These are phyloP conservation scores for Debaryomyces maramus DNA, from an alignment of 805 yeast genomes.

Conservation along the genomic window DNA sequence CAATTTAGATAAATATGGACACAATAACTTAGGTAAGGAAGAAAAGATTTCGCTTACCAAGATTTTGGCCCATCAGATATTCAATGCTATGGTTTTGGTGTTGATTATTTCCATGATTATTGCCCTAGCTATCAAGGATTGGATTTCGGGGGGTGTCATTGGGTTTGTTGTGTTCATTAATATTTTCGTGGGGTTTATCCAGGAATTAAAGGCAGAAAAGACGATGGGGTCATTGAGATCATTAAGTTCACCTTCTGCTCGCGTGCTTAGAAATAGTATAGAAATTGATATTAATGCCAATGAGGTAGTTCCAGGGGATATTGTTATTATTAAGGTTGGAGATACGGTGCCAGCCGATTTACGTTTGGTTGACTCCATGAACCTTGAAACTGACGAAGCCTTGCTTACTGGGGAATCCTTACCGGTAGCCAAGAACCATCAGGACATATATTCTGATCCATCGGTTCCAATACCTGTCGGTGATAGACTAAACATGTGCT, in stretches of 20 bases:
- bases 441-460: slow-evolving; percentile 37
- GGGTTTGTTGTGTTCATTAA: slow-evolving; percentile 46
- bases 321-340: slow-evolving; percentile 40
- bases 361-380: slow-evolving; percentile 33
- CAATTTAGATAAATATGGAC: slow-evolving; percentile 16
- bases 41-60: slow-evolving; percentile 26
- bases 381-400: slow-evolving; percentile 46
- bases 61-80: slow-evolving; percentile 38
- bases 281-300: slow-evolving; percentile 35
- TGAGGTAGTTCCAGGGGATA: slow-evolving; percentile 47
- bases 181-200: slow-evolving; percentile 50
- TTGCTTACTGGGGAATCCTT: slow-evolving; percentile 42
- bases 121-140: slow-evolving; percentile 38
- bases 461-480: slow-evolving; percentile 37
- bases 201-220: slow-evolving; percentile 50
- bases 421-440: slow-evolving; percentile 35
- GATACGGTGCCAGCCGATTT: slow-evolving; percentile 47
- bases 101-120: slow-evolving; percentile 37
- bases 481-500: slow-evolving; percentile 35
- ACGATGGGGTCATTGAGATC: slow-evolving; percentile 51
- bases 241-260: slow-evolving; percentile 48
- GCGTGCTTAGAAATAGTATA: slow-evolving; percentile 44
- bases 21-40: slow-evolving; percentile 31
- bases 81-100: slow-evolving; percentile 40
- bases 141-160: slow-evolving; percentile 49